A percentile compares a stretch with the other conserved stretches of the same genome.
Evolutionary conservation across 371 early-diverging fungal genomes (phyloP).

Genomic region (Rhizopus microsporus): DNA sequence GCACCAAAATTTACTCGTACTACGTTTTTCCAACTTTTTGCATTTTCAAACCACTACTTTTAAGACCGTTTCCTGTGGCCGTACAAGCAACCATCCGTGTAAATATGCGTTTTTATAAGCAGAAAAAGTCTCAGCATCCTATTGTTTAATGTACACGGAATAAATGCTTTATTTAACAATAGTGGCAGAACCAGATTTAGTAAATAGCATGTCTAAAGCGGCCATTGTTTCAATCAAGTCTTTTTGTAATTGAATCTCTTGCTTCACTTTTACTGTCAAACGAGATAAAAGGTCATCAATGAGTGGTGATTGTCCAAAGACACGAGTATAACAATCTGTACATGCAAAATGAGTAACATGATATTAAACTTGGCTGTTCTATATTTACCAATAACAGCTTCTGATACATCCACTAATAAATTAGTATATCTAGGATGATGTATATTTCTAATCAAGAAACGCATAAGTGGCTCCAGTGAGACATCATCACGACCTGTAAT

Average conservation of each 20-base stretch:
- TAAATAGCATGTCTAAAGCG: conserved; percentile 78
- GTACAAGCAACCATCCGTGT: too few relatives aligned
- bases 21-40: too few relatives aligned
- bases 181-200: conserved; percentile 29
- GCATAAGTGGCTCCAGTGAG: conserved; percentile 77
- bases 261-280: conserved; percentile 65
- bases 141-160: too few relatives aligned
- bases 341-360: not conserved
- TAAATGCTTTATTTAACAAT: conserved; percentile 15
- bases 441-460: conserved; percentile 78
- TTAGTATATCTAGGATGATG: conserved; percentile 75
- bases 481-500: conserved; percentile 88
- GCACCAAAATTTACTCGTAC: too few relatives aligned
- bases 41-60: too few relatives aligned
- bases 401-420: conserved; percentile 77
- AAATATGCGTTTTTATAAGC: too few relatives aligned
- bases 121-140: too few relatives aligned
- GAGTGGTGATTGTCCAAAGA: conserved; percentile 75
- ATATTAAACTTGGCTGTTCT: not conserved
- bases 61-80: too few relatives aligned
- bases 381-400: conserved; percentile 68
- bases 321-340: conserved; percentile 78
- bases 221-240: conserved; percentile 75
- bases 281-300: conserved; percentile 68
- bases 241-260: conserved; percentile 77